Evolutionary conservation across 352 stramenopile species (phyloP), one percentile per base, ranked within the genome.

Genomic region (Globisporangium cystogenes): DNA sequence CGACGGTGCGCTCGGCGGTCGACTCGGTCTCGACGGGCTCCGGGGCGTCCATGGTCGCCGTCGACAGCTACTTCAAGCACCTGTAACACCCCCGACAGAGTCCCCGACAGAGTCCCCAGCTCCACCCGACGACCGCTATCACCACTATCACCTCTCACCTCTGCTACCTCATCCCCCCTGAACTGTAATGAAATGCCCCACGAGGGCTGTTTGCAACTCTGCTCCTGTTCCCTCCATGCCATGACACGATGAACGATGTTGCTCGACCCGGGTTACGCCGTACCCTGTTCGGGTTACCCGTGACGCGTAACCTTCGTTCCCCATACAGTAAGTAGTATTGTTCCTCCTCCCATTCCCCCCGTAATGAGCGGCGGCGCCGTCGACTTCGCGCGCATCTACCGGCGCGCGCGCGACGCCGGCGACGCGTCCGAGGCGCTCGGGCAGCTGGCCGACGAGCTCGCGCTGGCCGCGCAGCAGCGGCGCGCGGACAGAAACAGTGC

Each of bases 331-430:
- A n/a, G n/a, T n/a, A n/a, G n/a, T n/a, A n/a, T n/a, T n/a, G n/a
- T n/a, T n/a, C n/a, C n/a, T n/a, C n/a, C n/a, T n/a, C n/a, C n/a
- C n/a, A n/a, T n/a, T n/a, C n/a, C n/a, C n/a, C n/a, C n/a, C n/a
- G n/a, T 39, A 4, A 39, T 39, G 33, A 18, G 57, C 70, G 14
- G 55, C 39, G 1, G 47, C 53, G 16, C 74, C 14, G 66, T 86
- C 33, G 78, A 92, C 39, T 43, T 43, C 7, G 39, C 55, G 67
- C 78, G n/a, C 77, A 20, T 43, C 39, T 43, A 43, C 85, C 41
- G 62, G 83, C 36, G 4, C n/a, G 52, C 54, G 15, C 36, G 57
- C 10, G 61, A 64, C 35, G 14, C 23, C 31, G 39, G 20, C 44
- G 40, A 14, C 18, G 65, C 50, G 36, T 44, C 20, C 15, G 27